These are phyloP conservation scores for Pleurotus djamor DNA, from an alignment of 768 basidiomycete species.

Conservation along the genomic window DNA sequence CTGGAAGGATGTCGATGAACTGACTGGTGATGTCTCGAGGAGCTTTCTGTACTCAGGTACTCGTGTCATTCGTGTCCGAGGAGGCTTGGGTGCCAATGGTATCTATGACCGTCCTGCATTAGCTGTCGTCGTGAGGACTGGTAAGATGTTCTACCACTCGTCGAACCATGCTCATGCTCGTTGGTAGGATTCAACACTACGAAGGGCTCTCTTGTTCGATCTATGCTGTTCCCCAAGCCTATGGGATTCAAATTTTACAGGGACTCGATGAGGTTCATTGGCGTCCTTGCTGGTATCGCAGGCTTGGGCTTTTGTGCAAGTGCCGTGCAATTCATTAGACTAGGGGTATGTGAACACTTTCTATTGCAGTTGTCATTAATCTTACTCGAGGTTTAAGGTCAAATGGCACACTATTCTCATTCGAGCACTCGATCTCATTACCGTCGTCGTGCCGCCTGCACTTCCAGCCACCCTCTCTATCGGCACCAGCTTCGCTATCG, in stretches of 20 bases:
- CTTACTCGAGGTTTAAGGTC: constrained; percentile 44
- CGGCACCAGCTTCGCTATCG: constrained; percentile 93
- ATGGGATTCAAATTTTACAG: constrained; percentile 99
- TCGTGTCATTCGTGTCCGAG: constrained; percentile 83
- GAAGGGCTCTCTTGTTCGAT: constrained; percentile 92
- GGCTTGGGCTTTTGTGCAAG: constrained; percentile 89
- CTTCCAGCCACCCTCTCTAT: constrained; percentile 96
- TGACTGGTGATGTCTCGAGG: constrained; percentile 72
- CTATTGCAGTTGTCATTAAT: neutral
- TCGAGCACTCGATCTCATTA: constrained; percentile 92
- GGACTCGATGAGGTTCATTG: constrained; percentile 88
- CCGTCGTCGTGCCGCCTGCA: constrained; percentile 96
- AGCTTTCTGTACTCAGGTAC: constrained; percentile 91
- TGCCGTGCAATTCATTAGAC: constrained; percentile 86
- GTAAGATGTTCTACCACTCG: constrained; percentile 31
- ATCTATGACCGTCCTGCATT: constrained; percentile 60
- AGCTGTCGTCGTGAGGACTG: constrained; percentile 85
- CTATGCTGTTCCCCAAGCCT: constrained; percentile 98
- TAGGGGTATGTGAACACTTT: constrained; percentile 60
- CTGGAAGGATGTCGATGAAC: constrained; percentile 69
- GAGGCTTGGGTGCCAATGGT: constrained; percentile 50
- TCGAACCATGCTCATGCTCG: neutral
- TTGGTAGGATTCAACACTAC: constrained; percentile 90
- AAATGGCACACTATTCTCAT: constrained; percentile 88
- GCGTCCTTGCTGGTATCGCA: constrained; percentile 89